phyloP scores from a whole-genome alignment of 2,329 filamentous ascomycete species.

The Colletotrichum salicis region DNA sequence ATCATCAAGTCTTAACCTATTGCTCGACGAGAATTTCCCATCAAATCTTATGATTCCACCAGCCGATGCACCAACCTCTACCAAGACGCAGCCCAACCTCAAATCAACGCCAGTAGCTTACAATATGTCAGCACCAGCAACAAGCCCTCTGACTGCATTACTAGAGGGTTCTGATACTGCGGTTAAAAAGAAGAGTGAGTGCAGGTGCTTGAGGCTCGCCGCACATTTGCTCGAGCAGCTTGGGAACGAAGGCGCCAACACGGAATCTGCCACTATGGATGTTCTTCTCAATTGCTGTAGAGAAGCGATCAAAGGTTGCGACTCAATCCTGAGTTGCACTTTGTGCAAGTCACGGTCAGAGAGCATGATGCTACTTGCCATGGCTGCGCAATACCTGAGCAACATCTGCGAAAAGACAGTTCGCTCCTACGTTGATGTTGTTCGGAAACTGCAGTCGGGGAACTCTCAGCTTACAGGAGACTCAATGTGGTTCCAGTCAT shows the following conservation, averaged over 20 bases:
- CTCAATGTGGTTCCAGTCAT: slow-evolving; percentile 3
- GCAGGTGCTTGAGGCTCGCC: slow-evolving; percentile 1
- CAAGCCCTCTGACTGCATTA: neutral
- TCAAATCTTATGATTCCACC: neutral
- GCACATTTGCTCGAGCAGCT: slow-evolving; percentile 11
- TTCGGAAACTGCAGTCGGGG: neutral
- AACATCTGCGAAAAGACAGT: slow-evolving; percentile 25
- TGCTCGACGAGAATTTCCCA: neutral
- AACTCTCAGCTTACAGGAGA: neutral
- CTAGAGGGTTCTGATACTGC: neutral
- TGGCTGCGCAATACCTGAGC: slow-evolving; percentile 18
- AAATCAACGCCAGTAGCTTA: neutral
- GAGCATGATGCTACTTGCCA: slow-evolving; percentile 25
- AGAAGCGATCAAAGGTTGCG: slow-evolving; percentile 19
- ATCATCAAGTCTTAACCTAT: neutral
- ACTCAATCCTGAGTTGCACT: slow-evolving; percentile 3
- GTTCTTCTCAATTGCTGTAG: slow-evolving; percentile 10
- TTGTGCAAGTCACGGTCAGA: slow-evolving; percentile 13
- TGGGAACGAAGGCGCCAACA: slow-evolving; percentile 14
- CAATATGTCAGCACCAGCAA: neutral
- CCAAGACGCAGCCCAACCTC: neutral
- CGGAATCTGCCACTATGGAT: slow-evolving; percentile 1
- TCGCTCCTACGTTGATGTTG: neutral
- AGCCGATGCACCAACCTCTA: neutral
- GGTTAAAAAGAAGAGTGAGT: slow-evolving; percentile 8